Percentiles rank a stretch among this genome's conserved stretches.
Evolutionary conservation across 2,329 filamentous ascomycete species (phyloP).

Genomic region (Fusarium fujikuroi): DNA sequence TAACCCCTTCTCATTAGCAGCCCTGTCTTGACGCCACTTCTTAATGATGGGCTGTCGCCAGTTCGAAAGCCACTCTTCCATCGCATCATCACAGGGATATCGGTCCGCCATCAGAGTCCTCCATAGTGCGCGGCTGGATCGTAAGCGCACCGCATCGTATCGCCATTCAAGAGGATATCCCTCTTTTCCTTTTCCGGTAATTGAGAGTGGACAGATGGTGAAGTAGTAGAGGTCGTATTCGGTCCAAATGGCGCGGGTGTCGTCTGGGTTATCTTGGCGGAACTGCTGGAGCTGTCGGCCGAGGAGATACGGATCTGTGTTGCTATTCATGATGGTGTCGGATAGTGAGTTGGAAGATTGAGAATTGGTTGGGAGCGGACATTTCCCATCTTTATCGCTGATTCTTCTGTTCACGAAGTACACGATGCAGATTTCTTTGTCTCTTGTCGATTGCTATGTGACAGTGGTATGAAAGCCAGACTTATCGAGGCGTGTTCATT

Average conservation of each 20-base stretch:
- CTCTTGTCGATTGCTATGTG: background rate
- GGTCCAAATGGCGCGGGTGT: background rate
- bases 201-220: background rate
- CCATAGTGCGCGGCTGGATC: background rate
- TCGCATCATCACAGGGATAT: background rate
- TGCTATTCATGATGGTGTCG: background rate
- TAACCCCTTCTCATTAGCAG: background rate
- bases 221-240: background rate
- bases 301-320: background rate
- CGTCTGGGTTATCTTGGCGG: background rate
- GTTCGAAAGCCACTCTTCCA: background rate
- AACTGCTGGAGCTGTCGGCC: background rate
- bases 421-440: background rate
- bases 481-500: background rate
- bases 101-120: background rate
- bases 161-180: background rate
- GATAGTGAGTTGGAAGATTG: background rate
- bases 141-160: background rate
- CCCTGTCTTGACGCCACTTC: background rate
- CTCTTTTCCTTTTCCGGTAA: rapidly evolving
- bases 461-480: too few species aligned
- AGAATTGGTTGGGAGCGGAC: background rate
- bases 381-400: background rate
- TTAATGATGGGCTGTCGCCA: background rate
- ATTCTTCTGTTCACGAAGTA: background rate